Conservation (phyloP, 768 basidiomycete species). For the Cubamyces sp. region DNA sequence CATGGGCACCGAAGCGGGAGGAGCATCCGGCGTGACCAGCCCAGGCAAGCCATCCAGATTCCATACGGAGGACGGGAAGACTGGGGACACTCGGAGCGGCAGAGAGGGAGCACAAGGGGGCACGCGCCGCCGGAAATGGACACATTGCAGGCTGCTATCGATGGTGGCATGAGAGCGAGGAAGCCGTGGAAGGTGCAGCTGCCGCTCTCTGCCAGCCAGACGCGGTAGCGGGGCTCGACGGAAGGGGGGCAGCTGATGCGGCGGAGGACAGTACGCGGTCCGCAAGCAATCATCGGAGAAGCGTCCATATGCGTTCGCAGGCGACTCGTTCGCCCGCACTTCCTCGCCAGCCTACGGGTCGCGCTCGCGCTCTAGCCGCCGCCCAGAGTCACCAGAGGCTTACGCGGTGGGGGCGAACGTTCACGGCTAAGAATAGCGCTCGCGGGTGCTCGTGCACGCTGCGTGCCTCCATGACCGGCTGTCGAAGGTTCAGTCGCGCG, state of each 20-base stretch:
- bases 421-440: constrained; percentile 6
- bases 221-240: neutral
- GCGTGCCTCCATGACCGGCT: neutral
- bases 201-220: no score
- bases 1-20: no score
- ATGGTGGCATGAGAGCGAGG: constrained; percentile 15
- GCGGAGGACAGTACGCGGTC: constrained; percentile 9
- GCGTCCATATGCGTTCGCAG: constrained; percentile 11
- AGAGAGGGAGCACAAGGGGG: neutral
- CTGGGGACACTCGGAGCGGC: constrained; percentile 6
- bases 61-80: neutral
- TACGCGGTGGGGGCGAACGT: neutral
- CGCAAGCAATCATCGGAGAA: constrained; percentile 13
- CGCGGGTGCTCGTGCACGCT: neutral
- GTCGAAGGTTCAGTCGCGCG: constrained; percentile 17
- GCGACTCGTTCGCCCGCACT: neutral
- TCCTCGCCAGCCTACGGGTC: no score
- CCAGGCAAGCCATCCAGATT: no score
- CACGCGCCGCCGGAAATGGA: constrained; percentile 5
- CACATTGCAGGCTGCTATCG: constrained; percentile 17
- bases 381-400: neutral
- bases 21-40: no score
- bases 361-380: no score
- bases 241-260: constrained; percentile 11
- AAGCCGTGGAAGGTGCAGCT: neutral